Percentiles rank a stretch among this genome's conserved stretches.
Conservation (phyloP, 1,284 basidiomycete species). For the Ustilago tritici region DNA sequence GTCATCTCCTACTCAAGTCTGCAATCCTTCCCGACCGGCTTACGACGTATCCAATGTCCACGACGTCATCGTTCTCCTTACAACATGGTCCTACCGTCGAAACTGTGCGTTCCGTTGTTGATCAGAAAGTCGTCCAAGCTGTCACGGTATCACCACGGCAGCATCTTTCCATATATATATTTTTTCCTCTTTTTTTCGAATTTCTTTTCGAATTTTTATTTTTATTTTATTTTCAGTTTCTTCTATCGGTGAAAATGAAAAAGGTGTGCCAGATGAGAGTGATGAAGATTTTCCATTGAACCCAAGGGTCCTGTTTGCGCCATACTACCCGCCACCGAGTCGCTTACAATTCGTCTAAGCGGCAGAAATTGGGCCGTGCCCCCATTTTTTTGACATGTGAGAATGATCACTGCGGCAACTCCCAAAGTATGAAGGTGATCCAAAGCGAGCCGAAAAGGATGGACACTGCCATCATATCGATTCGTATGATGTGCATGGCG, state of each 20-base stretch:
- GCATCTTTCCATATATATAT: not conserved
- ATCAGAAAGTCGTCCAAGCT: not conserved
- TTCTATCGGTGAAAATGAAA: too few species aligned
- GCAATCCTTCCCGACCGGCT: too few species aligned
- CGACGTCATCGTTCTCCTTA: too few species aligned
- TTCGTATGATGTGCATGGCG: not conserved
- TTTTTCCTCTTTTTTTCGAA: not conserved
- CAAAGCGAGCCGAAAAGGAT: not conserved
- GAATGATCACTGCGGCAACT: not conserved
- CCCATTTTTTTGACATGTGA: not conserved
- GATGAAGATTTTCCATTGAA: slow-evolving; percentile 16
- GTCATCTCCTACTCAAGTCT: too few species aligned
- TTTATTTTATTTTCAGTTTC: too few species aligned
- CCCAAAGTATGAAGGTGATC: not conserved
- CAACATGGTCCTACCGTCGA: not conserved
- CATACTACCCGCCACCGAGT: slow-evolving; percentile 1
- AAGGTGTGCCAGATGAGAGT: slow-evolving; percentile 1
- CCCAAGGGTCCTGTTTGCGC: slow-evolving; percentile 18
- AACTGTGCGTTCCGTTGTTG: not conserved
- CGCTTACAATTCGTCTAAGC: not conserved
- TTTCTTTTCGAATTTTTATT: not conserved
- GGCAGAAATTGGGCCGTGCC: slow-evolving; percentile 3
- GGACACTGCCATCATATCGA: not conserved
- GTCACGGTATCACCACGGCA: too few species aligned
- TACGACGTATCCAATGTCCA: too few species aligned